Conservation (phyloP, 345 rosid species). For the Hirschfeldia incana region DNA sequence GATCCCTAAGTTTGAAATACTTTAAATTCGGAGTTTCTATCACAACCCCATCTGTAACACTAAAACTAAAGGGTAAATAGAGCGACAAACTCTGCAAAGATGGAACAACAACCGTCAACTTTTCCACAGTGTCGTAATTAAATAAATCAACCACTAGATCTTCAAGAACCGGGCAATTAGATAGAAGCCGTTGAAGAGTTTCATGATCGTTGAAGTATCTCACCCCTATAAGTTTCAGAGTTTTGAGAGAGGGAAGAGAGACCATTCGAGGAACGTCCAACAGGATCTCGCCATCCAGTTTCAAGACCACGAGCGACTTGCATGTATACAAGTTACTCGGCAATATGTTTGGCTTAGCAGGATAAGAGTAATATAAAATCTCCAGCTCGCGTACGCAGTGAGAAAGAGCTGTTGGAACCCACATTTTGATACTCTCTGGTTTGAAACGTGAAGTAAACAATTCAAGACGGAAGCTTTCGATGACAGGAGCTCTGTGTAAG, state of each 20-base stretch:
- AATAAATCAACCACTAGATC: background rate
- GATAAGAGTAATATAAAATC: rapidly evolving
- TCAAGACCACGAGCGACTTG: background rate
- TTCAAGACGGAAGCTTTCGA: background rate
- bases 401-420: conserved; percentile 10
- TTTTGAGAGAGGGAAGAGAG: conserved; percentile 9
- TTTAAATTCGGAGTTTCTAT: background rate
- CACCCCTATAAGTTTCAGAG: background rate
- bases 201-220: background rate
- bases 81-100: background rate
- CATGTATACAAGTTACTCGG: background rate
- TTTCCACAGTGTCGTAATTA: background rate
- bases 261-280: conserved; percentile 14
- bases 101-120: background rate
- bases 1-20: background rate
- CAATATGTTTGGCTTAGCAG: background rate
- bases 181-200: background rate
- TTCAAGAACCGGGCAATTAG: background rate
- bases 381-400: background rate
- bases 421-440: background rate
- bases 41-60: background rate
- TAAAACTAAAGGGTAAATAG: background rate
- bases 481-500: background rate
- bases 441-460: background rate
- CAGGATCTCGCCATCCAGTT: background rate